Conservation (phyloP, 139 green algal species). For the Medakamo hakoo region DNA sequence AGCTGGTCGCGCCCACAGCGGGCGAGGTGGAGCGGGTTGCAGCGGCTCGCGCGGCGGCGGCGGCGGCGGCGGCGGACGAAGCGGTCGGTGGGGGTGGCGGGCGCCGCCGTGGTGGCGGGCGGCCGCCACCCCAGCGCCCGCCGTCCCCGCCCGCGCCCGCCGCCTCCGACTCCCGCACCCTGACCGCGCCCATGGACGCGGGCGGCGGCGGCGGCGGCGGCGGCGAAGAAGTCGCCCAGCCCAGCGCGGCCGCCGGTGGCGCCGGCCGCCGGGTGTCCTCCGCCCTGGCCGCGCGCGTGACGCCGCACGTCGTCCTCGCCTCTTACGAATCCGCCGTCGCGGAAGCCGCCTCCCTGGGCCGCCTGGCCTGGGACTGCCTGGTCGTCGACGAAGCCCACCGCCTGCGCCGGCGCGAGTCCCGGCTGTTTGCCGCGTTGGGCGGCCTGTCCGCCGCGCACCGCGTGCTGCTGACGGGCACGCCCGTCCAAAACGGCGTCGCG, state of each 20-base stretch:
- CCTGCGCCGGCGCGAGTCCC: slow-evolving; percentile 14
- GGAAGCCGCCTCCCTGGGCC: slow-evolving; percentile 28
- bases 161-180: neutral
- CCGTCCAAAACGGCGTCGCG: slow-evolving; percentile 3
- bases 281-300: slow-evolving; percentile 18
- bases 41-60: neutral
- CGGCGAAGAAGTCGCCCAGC: neutral
- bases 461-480: slow-evolving; percentile 22
- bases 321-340: slow-evolving; percentile 39
- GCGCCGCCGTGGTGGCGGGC: too few relatives aligned
- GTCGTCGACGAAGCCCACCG: slow-evolving; percentile 54
- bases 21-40: slow-evolving; percentile 29
- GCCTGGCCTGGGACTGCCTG: slow-evolving; percentile 41
- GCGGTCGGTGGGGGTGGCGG: too few relatives aligned
- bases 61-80: neutral
- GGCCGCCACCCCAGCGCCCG: neutral
- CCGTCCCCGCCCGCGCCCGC: neutral
- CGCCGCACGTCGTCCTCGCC: slow-evolving; percentile 55
- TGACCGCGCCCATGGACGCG: neutral
- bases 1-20: slow-evolving; percentile 52
- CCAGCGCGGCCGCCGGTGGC: neutral
- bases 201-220: too few relatives aligned
- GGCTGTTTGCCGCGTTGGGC: slow-evolving; percentile 19
- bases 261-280: neutral
- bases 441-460: slow-evolving; percentile 21